These are phyloP conservation scores for Coemansia sp. DNA, from an alignment of 192 early-diverging fungal genomes.

Conservation along the genomic window DNA sequence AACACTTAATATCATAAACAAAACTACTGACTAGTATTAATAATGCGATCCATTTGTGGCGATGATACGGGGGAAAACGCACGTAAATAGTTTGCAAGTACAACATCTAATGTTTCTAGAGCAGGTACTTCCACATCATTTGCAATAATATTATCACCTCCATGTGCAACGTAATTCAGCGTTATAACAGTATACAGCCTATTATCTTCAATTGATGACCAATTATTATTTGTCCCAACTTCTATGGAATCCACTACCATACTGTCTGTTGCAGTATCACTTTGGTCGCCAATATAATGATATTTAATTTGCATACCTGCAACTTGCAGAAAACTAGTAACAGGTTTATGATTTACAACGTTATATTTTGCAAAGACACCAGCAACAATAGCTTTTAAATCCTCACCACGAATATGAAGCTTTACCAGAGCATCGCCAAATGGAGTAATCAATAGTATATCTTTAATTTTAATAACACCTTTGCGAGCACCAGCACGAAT, in stretches of 20 bases:
- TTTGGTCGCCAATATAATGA: background rate
- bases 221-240: slow-evolving; percentile 23
- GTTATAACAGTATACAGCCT: slow-evolving; percentile 56
- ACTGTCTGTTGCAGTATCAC: slow-evolving; percentile 6
- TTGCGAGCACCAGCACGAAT: slow-evolving; percentile 59
- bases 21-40: background rate
- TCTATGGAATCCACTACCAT: slow-evolving; percentile 16
- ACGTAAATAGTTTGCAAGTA: slow-evolving; percentile 46
- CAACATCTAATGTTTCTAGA: slow-evolving; percentile 20
- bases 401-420: slow-evolving; percentile 53
- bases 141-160: slow-evolving; percentile 61
- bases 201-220: slow-evolving; percentile 36
- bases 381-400: slow-evolving; percentile 58
- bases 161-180: slow-evolving; percentile 59
- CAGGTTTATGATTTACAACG: slow-evolving; percentile 31
- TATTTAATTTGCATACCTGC: slow-evolving; percentile 52
- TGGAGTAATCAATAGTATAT: slow-evolving; percentile 61
- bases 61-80: slow-evolving; percentile 14
- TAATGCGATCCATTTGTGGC: background rate
- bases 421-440: slow-evolving; percentile 60
- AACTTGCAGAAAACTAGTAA: slow-evolving; percentile 59
- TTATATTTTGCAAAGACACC: slow-evolving; percentile 44
- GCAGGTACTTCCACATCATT: slow-evolving; percentile 17
- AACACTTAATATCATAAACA: background rate
- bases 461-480: slow-evolving; percentile 57